Evolutionary conservation across 2,329 filamentous ascomycete species (phyloP), one percentile per base, ranked within the genome.

Genomic region (Pyrenophora tritici-repentis): DNA sequence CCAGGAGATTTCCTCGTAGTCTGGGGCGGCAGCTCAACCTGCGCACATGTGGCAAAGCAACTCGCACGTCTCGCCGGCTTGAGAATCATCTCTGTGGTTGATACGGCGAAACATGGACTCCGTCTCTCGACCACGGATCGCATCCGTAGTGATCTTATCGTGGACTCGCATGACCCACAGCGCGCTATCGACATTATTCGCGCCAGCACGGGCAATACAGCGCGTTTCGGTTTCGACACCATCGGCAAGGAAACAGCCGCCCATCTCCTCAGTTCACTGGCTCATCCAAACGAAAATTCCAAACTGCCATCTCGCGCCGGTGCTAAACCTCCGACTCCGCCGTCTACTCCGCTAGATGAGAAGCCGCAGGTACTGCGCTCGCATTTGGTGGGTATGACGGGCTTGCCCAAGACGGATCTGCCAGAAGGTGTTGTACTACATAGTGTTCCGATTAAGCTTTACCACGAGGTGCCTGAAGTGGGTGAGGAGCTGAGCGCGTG

Each of bases 21-120:
- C 39, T 91, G 88, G 88, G 88, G 88, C 49, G 88, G 70, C 6
- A 90, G 86, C 1, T 88, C 86, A 0, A 89, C 86, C 0, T 89
- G 86, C 1, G 88, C 87, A 0, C 82, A 85, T 56, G 76, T 89
- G 6, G 78, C 83, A 0, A 79, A 87, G 3, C 88, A 91, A 62
- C 78, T 91, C 1, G 87, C 88, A 0, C 84, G 85, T 34, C 75
- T 89, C 0, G 83, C 81, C 0, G 87, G 87, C 0, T 71, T 91
- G 0, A 82, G 78, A 22, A 86, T 89, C 1, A 82, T 88, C 20
- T 81, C 83, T 2, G 79, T 91, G 0, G 84, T 87, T 1, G 87
- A 91, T 60, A 80, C 82, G 4, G 85, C 82, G 1, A 85, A 85
- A 50, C 87, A 90, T 56, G 88, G 87, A 0, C n/a, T 68, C 1